phyloP scores from a whole-genome alignment of 331 rosid genomes.

The Malus hybrid region DNA sequence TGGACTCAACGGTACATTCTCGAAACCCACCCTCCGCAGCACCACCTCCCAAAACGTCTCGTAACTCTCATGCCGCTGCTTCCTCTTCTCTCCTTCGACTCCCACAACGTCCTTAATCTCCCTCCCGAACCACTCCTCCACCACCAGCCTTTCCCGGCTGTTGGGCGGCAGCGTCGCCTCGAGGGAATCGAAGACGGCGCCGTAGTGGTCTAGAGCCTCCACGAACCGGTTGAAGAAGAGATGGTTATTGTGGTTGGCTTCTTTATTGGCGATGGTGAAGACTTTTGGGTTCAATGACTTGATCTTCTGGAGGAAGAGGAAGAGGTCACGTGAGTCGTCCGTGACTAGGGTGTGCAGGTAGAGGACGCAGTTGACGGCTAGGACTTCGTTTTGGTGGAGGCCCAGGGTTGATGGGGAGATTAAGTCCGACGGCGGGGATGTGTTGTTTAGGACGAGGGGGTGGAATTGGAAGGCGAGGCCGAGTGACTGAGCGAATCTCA shows the following conservation, averaged over 20 bases:
- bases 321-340: conserved; percentile 15
- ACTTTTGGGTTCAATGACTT: conserved; percentile 38
- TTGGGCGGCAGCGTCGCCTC: conserved; percentile 50
- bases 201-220: conserved; percentile 42
- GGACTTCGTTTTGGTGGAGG: conserved; percentile 33
- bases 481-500: conserved; percentile 35
- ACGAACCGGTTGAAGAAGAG: conserved; percentile 25
- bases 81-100: conserved; percentile 12
- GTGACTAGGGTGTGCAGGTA: conserved; percentile 33
- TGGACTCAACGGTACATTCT: conserved; percentile 40
- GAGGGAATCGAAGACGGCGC: conserved; percentile 34
- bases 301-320: conserved; percentile 30
- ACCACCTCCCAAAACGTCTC: conserved; percentile 33
- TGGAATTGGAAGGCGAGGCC: conserved; percentile 43
- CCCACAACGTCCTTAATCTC: conserved; percentile 37
- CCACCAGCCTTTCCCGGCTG: conserved; percentile 37
- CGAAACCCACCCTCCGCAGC: conserved; percentile 35
- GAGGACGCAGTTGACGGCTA: conserved; percentile 44
- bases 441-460: conserved; percentile 24
- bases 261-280: conserved; percentile 41
- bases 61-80: conserved; percentile 21
- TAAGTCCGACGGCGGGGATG: background rate
- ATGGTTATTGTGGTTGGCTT: conserved; percentile 35
- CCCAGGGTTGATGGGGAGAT: conserved; percentile 14
- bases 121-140: conserved; percentile 47